A percentile compares a stretch with the other conserved stretches of the same genome.
Evolutionary conservation across 2,329 filamentous ascomycete genomes (phyloP).

Genomic region (Emmonsia crescens): DNA sequence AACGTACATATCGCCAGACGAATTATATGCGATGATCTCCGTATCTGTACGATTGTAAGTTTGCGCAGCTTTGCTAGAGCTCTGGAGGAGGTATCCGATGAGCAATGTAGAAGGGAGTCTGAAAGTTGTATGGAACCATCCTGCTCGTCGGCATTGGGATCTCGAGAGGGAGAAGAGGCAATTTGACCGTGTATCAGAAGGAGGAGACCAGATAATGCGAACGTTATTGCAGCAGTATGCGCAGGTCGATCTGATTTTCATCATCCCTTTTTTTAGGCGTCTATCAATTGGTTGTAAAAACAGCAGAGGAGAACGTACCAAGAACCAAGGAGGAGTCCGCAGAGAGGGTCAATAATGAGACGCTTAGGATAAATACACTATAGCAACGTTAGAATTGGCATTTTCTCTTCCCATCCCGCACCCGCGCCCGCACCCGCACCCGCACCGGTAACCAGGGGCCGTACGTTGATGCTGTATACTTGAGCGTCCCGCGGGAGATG

Average conservation of each 20-base stretch:
- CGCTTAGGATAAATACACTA: constrained; percentile 26
- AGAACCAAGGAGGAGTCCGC: constrained; percentile 14
- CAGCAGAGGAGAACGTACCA: background rate
- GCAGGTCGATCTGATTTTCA: constrained; percentile 34
- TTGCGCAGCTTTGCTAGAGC: constrained; percentile 9
- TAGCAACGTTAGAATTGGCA: background rate
- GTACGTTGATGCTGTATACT: background rate
- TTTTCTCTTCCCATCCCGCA: background rate
- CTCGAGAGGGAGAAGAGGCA: constrained; percentile 15
- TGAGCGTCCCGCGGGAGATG: background rate
- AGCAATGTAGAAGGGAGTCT: background rate
- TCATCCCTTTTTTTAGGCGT: constrained; percentile 9
- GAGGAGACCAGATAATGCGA: constrained; percentile 30
- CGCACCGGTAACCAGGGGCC: background rate
- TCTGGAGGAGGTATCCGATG: background rate
- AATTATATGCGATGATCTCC: constrained; percentile 18
- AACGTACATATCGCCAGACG: constrained; percentile 16
- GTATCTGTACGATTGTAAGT: constrained; percentile 7
- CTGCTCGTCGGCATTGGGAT: background rate
- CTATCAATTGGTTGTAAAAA: constrained; percentile 1
- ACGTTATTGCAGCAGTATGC: constrained; percentile 32
- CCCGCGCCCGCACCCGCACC: no score
- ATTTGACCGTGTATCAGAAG: constrained; percentile 30
- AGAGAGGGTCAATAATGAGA: constrained; percentile 24
- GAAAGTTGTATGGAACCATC: constrained; percentile 8